These are phyloP conservation scores for Cenchrus fungigraminus DNA, from an alignment of 176 grass and related monocot species.

Conservation along the genomic window DNA sequence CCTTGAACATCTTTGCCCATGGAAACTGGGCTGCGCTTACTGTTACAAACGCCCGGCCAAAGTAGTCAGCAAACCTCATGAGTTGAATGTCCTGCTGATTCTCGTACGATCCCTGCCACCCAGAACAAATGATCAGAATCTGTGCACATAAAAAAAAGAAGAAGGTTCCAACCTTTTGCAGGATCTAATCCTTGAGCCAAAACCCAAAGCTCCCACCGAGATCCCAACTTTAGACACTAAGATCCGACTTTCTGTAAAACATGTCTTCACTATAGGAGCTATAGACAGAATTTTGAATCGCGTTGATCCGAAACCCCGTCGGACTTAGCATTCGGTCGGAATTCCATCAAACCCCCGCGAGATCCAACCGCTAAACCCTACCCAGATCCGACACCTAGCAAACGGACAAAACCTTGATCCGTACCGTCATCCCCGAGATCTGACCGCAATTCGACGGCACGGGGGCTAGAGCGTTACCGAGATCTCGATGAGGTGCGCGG, in stretches of 20 bases:
- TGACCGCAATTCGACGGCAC: constrained; percentile 15
- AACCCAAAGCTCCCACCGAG: constrained; percentile 9
- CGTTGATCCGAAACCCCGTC: neutral
- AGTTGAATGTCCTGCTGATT: constrained; percentile 87
- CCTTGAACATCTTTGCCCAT: constrained; percentile 96
- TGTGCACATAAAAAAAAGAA: neutral
- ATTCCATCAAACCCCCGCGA: neutral
- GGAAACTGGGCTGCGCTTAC: constrained; percentile 85
- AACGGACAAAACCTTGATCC: constrained; percentile 45
- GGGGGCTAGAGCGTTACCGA: constrained; percentile 45
- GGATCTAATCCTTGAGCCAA: constrained; percentile 37
- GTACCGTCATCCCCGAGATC: constrained; percentile 2
- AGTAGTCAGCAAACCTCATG: constrained; percentile 98
- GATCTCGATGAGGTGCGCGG: constrained; percentile 72
- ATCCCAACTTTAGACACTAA: constrained; percentile 40
- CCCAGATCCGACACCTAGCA: constrained; percentile 43
- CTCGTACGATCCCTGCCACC: constrained; percentile 78
- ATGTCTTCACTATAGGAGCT: neutral
- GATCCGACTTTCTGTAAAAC: constrained; percentile 33
- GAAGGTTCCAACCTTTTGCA: constrained; percentile 1
- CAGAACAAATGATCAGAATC: constrained; percentile 24
- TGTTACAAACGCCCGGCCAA: constrained; percentile 68
- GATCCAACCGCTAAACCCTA: constrained; percentile 39
- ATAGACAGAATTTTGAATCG: constrained; percentile 27
- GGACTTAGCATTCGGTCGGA: constrained; percentile 4